Conservation (phyloP, 2,329 filamentous ascomycete genomes). For the Parafenestella ontariensis region DNA sequence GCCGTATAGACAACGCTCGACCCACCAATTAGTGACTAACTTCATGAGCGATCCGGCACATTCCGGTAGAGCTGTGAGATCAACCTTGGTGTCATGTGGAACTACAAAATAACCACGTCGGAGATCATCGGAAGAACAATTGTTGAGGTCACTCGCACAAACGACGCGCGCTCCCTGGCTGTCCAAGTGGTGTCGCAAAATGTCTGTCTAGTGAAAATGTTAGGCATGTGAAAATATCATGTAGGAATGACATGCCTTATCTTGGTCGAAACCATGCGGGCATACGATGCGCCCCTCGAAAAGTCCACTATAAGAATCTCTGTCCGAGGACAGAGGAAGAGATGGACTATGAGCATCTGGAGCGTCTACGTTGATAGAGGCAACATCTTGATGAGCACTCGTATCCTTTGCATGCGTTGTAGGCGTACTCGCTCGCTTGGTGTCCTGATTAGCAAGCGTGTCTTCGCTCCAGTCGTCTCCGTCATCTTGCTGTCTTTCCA, state of each 20-base stretch:
- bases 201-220: constrained; percentile 38
- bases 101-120: constrained; percentile 51
- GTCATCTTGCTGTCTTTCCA: constrained; percentile 30
- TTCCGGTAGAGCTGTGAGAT: constrained; percentile 44
- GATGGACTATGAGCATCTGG: constrained; percentile 10
- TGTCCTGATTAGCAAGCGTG: constrained; percentile 27
- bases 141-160: constrained; percentile 31
- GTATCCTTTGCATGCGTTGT: constrained; percentile 6
- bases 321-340: constrained; percentile 1
- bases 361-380: constrained; percentile 21
- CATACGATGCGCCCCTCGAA: constrained; percentile 53
- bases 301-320: constrained; percentile 43
- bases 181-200: constrained; percentile 41
- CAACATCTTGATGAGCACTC: constrained; percentile 9
- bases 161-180: constrained; percentile 47
- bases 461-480: constrained; percentile 47
- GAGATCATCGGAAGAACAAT: constrained; percentile 35
- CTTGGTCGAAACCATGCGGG: constrained; percentile 53
- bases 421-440: constrained; percentile 17
- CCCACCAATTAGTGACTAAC: constrained; percentile 86
- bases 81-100: constrained; percentile 52
- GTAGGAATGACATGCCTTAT: constrained; percentile 44
- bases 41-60: constrained; percentile 39
- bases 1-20: constrained; percentile 84
- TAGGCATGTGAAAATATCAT: constrained; percentile 21